Base-by-base conservation (phyloP, 331 rosid genomes). In the Pyracantha coccinea region DNA sequence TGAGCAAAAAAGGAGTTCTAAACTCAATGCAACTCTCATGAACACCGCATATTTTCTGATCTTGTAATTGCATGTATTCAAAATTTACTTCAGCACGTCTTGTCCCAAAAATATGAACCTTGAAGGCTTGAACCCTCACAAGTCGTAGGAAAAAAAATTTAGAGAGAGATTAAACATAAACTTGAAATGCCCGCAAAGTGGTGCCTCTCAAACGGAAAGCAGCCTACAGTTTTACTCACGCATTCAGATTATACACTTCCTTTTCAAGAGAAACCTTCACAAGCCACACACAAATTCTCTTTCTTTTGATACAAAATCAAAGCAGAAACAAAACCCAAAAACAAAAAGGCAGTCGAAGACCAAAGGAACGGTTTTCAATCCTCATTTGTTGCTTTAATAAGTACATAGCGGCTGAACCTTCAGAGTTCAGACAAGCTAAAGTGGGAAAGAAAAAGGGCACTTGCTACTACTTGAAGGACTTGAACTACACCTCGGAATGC, bases 101-200 rank as follows among this genome's bases (percentile, higher is more conserved):
- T 35, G 44, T 35, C 3, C 13, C 44, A 35, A 35, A 35, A 35
- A 35, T 35, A 35, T 35, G 44, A 35, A 35, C 44, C 13, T 35
- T 2, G 44, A 35, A 35, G 13, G 47, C 47, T 41, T 41, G 47
- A 41, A 41, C 47, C 3, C 44, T 38, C 15, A 41, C 47, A 41
- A 41, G 5, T 41, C 47, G 15, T 41, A 3, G 47, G 45, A 3
- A 38, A 38, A 38, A 38, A 38, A 38, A 35, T 0, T 0, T 41
- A 41, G 15, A 10, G 14, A 41, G 47, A 12, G 15, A 41, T 10
- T 41, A 41, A 41, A 35, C 62, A 80, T 70, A 73, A 60, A 66
- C 86, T 86, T 75, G 86, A 64, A 28, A n/a, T 14, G 60, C 71
- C 77, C 79, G 82, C 88, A 70, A 83, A 85, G 85, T 44, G 71